Conservation (phyloP, 352 stramenopile genomes). For the Phytophthora brassicae region DNA sequence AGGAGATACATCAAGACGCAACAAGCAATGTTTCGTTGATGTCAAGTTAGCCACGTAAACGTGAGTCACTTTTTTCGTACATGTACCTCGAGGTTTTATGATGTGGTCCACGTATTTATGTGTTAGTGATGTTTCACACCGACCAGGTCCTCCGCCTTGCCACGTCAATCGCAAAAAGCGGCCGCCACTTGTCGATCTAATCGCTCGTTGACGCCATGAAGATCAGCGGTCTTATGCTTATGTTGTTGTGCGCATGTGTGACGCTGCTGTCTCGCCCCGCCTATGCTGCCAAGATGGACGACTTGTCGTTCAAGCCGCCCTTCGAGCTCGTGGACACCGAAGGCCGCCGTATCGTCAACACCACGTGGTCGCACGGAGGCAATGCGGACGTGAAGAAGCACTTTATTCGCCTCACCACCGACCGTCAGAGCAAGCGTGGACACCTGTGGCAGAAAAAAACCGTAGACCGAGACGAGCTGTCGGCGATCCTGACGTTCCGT, state of each 20-base stretch:
- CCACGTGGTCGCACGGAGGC: constrained; percentile 74
- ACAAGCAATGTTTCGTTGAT: no score
- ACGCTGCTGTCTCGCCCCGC: constrained; percentile 11
- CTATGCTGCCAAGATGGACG: constrained; percentile 48
- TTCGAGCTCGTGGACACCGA: constrained; percentile 71
- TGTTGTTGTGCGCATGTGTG: constrained; percentile 35
- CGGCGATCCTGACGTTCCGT: constrained; percentile 76
- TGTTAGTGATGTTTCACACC: not conserved
- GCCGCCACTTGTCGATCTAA: not conserved
- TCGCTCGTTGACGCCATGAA: constrained; percentile 24
- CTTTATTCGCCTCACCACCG: constrained; percentile 87
- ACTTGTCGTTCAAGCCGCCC: constrained; percentile 75
- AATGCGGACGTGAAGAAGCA: constrained; percentile 81
- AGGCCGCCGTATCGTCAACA: constrained; percentile 68
- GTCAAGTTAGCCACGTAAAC: not conserved
- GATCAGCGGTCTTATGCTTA: constrained; percentile 33
- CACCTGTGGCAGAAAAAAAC: constrained; percentile 74
- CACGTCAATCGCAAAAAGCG: constrained; percentile 33
- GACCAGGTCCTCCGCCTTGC: constrained; percentile 15
- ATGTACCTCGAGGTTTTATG: no score
- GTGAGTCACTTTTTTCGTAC: no score
- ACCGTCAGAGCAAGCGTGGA: constrained; percentile 84
- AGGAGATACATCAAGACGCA: no score
- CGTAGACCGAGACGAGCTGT: constrained; percentile 57
- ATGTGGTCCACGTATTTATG: constrained; percentile 2